Conservation (phyloP, 805 yeast species). For the Komagataella phaffii region DNA sequence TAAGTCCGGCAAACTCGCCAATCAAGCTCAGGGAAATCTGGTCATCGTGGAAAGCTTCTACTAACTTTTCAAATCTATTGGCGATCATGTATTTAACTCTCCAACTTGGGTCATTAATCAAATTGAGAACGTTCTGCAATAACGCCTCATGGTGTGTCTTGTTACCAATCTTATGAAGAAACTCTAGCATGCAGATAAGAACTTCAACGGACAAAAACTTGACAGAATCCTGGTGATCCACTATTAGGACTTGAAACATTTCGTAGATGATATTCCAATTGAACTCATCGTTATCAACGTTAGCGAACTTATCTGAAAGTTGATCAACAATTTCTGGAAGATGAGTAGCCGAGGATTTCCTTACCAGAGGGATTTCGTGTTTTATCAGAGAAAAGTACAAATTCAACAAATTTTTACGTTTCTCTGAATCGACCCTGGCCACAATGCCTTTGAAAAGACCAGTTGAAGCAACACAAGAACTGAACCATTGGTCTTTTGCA, state of each 20-base stretch:
- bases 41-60: constrained; percentile 45
- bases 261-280: constrained; percentile 71
- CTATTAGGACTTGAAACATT: constrained; percentile 67
- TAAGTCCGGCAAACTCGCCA: constrained; percentile 59
- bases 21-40: constrained; percentile 46
- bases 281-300: constrained; percentile 33
- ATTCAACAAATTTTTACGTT: constrained; percentile 49
- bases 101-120: constrained; percentile 90
- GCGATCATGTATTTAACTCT: constrained; percentile 97
- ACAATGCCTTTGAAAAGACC: constrained; percentile 71
- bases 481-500: constrained; percentile 88
- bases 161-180: constrained; percentile 47
- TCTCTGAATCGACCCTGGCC: constrained; percentile 37
- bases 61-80: constrained; percentile 74
- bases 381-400: constrained; percentile 58
- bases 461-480: constrained; percentile 81
- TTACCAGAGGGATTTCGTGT: constrained; percentile 97
- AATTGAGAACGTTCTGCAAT: constrained; percentile 48
- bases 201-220: constrained; percentile 83
- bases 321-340: constrained; percentile 63
- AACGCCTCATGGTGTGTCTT: constrained; percentile 47
- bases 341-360: constrained; percentile 83
- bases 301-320: constrained; percentile 19
- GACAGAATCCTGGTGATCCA: constrained; percentile 91
- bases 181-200: constrained; percentile 65